Evolutionary conservation across 208 protist genomes (phyloP).

Genomic region (Acanthamoeba lugdunensis): DNA sequence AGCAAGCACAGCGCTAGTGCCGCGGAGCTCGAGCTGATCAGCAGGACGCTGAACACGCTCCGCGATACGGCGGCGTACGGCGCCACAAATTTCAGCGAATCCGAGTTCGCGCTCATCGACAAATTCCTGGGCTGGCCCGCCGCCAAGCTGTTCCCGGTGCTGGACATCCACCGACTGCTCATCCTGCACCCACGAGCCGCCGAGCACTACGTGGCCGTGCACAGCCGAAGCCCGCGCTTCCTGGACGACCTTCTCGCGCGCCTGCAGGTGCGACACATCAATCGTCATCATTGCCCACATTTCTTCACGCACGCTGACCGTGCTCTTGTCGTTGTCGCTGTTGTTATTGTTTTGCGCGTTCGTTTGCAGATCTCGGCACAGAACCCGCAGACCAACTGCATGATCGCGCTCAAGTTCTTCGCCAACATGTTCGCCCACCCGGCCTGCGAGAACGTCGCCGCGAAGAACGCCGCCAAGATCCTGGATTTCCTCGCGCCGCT

Average conservation of each 20-base stretch:
- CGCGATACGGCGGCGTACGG: not conserved
- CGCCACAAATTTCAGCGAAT: not conserved
- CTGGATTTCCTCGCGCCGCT: not conserved
- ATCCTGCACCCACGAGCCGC: constrained; percentile 15
- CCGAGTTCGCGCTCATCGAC: constrained; percentile 31
- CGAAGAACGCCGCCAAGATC: not conserved
- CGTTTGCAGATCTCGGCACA: not conserved
- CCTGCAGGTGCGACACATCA: not conserved
- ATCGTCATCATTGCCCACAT: not conserved
- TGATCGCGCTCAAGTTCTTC: constrained; percentile 67
- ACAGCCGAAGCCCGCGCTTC: not conserved
- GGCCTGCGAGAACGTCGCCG: not conserved
- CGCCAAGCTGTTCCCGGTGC: constrained; percentile 57
- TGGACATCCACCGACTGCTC: constrained; percentile 42
- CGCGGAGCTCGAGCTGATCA: constrained; percentile 3
- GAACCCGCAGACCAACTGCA: constrained; percentile 51
- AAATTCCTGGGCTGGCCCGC: constrained; percentile 39
- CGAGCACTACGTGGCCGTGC: not conserved
- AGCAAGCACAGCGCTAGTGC: not conserved
- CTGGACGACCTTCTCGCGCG: not conserved
- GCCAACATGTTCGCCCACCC: constrained; percentile 64
- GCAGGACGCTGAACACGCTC: constrained; percentile 3
- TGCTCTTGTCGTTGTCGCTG: too few species aligned
- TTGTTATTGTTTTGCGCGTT: not conserved
- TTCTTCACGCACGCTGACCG: too few species aligned